These are phyloP conservation scores for Fusarium transvaalense DNA, from an alignment of 2,329 filamentous ascomycete genomes.

Conservation along the genomic window DNA sequence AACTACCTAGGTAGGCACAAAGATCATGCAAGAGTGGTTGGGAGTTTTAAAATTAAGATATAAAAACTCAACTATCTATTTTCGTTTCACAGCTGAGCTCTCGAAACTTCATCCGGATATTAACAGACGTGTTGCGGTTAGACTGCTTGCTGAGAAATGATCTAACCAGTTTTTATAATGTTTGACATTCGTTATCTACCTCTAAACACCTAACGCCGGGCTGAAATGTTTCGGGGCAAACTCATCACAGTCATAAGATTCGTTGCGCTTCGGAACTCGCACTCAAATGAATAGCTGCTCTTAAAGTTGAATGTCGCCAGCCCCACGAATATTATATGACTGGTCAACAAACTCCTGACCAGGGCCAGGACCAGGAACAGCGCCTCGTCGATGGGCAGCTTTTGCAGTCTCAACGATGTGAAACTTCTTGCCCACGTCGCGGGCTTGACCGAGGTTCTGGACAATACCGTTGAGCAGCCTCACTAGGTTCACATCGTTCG, in stretches of 20 bases:
- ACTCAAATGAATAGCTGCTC: neutral
- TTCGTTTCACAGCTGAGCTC: neutral
- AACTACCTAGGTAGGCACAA: neutral
- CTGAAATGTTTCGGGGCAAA: slow-evolving; percentile 38
- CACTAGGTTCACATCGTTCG: slow-evolving; percentile 86
- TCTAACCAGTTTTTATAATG: slow-evolving; percentile 11
- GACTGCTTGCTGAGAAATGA: neutral
- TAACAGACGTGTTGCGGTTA: neutral
- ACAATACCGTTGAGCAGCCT: slow-evolving; percentile 81
- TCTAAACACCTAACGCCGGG: slow-evolving; percentile 48
- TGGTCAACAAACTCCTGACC: slow-evolving; percentile 42
- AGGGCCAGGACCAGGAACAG: slow-evolving; percentile 22
- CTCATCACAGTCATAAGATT: slow-evolving; percentile 2
- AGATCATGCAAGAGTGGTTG: too few species aligned
- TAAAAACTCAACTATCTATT: neutral
- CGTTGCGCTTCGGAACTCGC: neutral
- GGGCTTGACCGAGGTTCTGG: slow-evolving; percentile 76
- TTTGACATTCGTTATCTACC: slow-evolving; percentile 32
- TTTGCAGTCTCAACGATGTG: slow-evolving; percentile 64
- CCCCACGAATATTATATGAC: slow-evolving; percentile 45
- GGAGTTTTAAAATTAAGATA: neutral
- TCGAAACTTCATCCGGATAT: neutral
- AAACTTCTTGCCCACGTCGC: slow-evolving; percentile 82
- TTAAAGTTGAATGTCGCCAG: slow-evolving; percentile 53
- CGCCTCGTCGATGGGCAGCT: slow-evolving; percentile 39